Conservation (phyloP, 176 grass and related monocot genomes). For the Oryza brachyantha region DNA sequence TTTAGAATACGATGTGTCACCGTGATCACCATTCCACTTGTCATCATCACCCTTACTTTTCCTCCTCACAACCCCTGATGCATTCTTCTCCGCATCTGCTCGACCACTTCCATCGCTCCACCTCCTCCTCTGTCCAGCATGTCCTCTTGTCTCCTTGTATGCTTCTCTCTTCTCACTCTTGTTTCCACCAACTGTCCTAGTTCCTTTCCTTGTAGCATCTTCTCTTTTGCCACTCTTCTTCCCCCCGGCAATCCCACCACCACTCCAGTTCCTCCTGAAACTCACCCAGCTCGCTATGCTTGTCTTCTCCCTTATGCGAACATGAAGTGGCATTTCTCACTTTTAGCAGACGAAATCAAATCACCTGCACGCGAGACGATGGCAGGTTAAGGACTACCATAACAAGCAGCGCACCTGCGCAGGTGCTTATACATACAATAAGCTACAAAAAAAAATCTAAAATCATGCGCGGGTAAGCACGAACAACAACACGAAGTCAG, state of each 20-base stretch:
- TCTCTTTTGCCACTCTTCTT: constrained; percentile 28
- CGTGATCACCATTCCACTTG: neutral
- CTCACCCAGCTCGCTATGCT: constrained; percentile 7
- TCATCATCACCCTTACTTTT: constrained; percentile 34
- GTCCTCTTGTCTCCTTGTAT: neutral
- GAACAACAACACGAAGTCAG: neutral
- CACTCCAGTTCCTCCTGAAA: constrained; percentile 23
- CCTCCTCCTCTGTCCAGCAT: neutral
- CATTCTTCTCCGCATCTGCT: constrained; percentile 4
- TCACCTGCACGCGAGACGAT: too few relatives aligned
- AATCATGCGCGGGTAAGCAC: neutral
- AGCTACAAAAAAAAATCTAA: too few relatives aligned
- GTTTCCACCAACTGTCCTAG: neutral
- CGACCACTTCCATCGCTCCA: neutral
- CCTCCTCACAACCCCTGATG: neutral
- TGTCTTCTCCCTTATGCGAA: constrained; percentile 31
- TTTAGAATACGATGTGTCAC: neutral
- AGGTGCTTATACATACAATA: too few relatives aligned
- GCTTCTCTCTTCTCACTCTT: constrained; percentile 29
- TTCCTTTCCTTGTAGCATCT: constrained; percentile 12
- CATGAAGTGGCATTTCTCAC: too few relatives aligned
- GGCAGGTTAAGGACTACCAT: too few relatives aligned
- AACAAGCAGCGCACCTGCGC: too few relatives aligned
- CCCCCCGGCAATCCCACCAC: neutral
- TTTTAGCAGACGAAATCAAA: too few relatives aligned